Evolutionary conservation across 1,139 yeast genomes (phyloP), one percentile per base, ranked within the genome.

Genomic region (Sugiyamaella paludigena): DNA sequence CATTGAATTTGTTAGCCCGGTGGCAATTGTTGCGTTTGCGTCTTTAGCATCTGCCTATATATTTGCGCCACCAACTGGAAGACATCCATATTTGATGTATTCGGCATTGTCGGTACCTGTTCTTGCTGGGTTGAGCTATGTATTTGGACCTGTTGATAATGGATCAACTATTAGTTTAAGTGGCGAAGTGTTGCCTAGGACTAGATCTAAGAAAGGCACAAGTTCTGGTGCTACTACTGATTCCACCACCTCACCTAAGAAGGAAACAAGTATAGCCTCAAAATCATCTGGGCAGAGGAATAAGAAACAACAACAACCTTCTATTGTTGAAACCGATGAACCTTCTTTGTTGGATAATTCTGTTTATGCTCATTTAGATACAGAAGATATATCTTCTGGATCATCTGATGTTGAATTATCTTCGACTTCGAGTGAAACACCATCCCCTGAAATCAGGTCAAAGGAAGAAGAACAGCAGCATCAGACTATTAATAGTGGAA

Each of bases 11-110:
- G 48, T 47, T 16, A 39, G 42, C 30, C 58, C 60, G 13, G 43
- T 60, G 34, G 54, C 60, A 8, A 39, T 49, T 28, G 52, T 56
- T 7, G 56, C 61, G 5, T 51, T 56, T 27, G 43, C 49, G 7
- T 43, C 63, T 7, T 51, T 62, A 37, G n/a, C 53, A 5, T 46
- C 54, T 13, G 56, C 63, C 13, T 62, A 46, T 47, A 35, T 53
- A 38, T 45, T 54, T 42, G 56, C 66, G 12, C 51, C 58, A 2
- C 47, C 58, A n/a, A 38, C 51, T 19, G 58, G 57, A 38, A 48
- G 58, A 27, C 66, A 62, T 45, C 66, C 66, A 4, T 63, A 63
- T 40, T 51, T 63, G 46, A 37, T 62, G 15, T 61, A 63, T 48
- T 50, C 60, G 7, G 61, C 61, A 4, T 47, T 61, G 24, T 46